Base-by-base conservation (phyloP, 2,329 filamentous ascomycete species). In the Talaromyces sp. region DNA sequence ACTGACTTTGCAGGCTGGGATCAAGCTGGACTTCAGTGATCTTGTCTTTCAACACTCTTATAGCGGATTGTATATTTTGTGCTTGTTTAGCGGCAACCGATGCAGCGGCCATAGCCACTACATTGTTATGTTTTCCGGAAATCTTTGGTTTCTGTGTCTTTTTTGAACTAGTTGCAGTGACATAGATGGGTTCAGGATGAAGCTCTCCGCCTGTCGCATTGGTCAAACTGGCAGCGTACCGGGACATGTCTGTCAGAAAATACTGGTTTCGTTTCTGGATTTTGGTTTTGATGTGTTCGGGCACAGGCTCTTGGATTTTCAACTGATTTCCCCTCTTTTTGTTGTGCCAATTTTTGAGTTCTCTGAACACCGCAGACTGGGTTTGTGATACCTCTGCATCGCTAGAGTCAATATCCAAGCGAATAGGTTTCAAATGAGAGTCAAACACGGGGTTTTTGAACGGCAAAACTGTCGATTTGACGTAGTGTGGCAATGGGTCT, bases 191-290 rank as follows among this genome's bases (percentile, higher is more conserved):
- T 69, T 91, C 87, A 0, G 87, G 87, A 27, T 88, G 80, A 5
- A 91, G 79, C 2, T 77, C 77, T 65, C 86, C 89, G 3, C 87
- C 88, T 1, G 81, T 78, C 0, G 85, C 79, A 61, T 86, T 88
- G 0, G 87, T 89, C 54, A 92, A 77, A 72, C 87, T 90, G 13
- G 86, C 87, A 1, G 89, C 87, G 70, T 92, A 92, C 1, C 81
- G 78, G 30, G 82, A 81, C 73, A 89, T 89, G 62, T 90, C 86
- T 1, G 83, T 81, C 83, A 90, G 88, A 68, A 85, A 86, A 57
- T 78, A 80, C 67, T 92, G 88, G 52, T 88, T 86, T 2, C 36
- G 36, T 30, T 17, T 52, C 25, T 52, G 49, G 1, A 27, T 11
- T 52, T 22, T 52, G 3, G 1, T 3, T 28, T 3, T 27, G 5